Base-by-base conservation (phyloP, 345 rosid genomes). In the Lumnitzera racemosa region DNA sequence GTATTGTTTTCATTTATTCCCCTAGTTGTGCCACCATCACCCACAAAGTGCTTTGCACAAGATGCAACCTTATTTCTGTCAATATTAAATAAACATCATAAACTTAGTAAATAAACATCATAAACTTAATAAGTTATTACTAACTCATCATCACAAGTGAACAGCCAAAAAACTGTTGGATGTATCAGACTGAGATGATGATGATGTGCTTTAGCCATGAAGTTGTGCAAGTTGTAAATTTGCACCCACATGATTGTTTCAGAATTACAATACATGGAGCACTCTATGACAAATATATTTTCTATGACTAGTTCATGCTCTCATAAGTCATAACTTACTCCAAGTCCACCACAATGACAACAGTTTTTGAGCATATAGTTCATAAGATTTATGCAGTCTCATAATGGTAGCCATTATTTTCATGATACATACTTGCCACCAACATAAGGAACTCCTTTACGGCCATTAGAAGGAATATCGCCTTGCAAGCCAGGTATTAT, bases 21-120 rank as follows among this genome's bases (percentile, higher is more conserved):
- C 14, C 81, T 58, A 17, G 84, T 81, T 67, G 99, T 94, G 62
- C 99, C 99, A 67, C 99, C 99, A 76, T 94, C 97, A 65, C 99
- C 99, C 58, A 94, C 87, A 57, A 75, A 94, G 72, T 94, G 99
- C 86, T 94, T 90, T 20, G 99, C 90, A 71, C 99, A 94, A 3
- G 99, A 91, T 55, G 84, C 91, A 72, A 90, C 96, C 73, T 86
- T 90, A 52, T 80, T 84, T 86, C 99, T 94, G n/a, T 23, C 50
- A 55, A 63, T 50, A 41, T 13, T 47, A 43, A n/a, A 58, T 25
- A 47, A 2, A 2, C 27, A 17, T 46, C 11, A 59, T 31, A 61
- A 57, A 23, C 51, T n/a, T 24, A 53, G 15, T n/a, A 24, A n/a
- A 58, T 25, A 47, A 2, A 2, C 27, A 17, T 46, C 11, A 59